Evolutionary conservation across 768 basidiomycete species (phyloP), one percentile per base, ranked within the genome.

Genomic region (Coprinopsis strossmayeri): DNA sequence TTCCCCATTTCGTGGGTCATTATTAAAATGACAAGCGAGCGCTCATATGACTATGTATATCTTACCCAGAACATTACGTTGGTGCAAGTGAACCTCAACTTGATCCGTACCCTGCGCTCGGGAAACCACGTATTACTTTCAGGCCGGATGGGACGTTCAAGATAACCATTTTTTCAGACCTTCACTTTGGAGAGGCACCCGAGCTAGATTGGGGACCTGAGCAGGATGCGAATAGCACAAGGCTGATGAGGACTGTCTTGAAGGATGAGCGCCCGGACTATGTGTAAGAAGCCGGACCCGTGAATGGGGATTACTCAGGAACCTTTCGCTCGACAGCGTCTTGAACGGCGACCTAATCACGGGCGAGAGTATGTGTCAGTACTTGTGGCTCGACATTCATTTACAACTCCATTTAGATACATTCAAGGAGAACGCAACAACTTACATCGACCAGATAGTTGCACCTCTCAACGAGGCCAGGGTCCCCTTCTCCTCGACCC

Each of bases 171-270:
- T 86, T 88, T 60, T 84, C 83, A 5, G 87, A 89, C 55, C 62
- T 87, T 25, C 86, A 88, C 58, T 87, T 74, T 52, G 86, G 87
- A 23, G 86, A 88, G 63, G 82, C 85, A 55, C 82, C 84, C 5
- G 82, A 80, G 78, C 80, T 81, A 46, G 61, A 51, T 5, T 83
- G 81, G 78, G 84, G 86, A 0, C 79, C 79, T 17, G 66, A 73
- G 54, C 82, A 88, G 55, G 87, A 89, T 52, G 60, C 66, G 21
- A 82, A 84, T 35, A 87, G 82, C 51, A 71, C 70, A 9, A 64
- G 64, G 3, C 59, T 89, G 49, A 84, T 85, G 77, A 68, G 73
- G 18, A 65, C 55, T 1, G 69, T 87, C 17, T 58, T 89, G 23
- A 59, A 64, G 2, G 64, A 75, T 41, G 85, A 88, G 62, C 65